Conservation (phyloP, 352 stramenopile species). For the Saprolegnia diclina region DNA sequence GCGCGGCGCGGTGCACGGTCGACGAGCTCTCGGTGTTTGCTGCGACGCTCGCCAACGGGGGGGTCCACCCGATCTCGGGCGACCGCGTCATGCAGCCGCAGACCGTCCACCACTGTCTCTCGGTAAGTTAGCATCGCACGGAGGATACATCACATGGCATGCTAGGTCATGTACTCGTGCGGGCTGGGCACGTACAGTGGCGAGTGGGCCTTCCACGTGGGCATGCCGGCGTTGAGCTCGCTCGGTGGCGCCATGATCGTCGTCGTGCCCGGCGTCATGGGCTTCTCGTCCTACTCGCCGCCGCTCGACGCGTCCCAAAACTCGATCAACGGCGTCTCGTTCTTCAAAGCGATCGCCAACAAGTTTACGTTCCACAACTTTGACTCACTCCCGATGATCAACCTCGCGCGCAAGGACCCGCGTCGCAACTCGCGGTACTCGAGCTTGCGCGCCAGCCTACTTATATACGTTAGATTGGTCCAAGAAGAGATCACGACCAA, state of each 20-base stretch:
- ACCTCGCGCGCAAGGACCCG: constrained; percentile 9
- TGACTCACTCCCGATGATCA: constrained; percentile 27
- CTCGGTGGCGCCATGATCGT: constrained; percentile 36
- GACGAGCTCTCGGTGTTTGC: constrained; percentile 33
- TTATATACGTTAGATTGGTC: not conserved
- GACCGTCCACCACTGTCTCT: constrained; percentile 31
- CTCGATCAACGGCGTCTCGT: constrained; percentile 33
- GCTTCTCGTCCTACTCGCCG: constrained; percentile 37
- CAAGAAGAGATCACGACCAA: constrained; percentile 18
- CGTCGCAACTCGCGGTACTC: not conserved
- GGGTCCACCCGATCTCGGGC: constrained; percentile 34
- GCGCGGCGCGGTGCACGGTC: constrained; percentile 13
- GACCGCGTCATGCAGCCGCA: constrained; percentile 32
- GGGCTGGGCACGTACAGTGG: constrained; percentile 42
- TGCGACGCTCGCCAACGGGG: constrained; percentile 39
- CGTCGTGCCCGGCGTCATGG: constrained; percentile 39
- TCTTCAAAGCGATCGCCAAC: constrained; percentile 31
- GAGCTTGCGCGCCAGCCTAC: too few relatives aligned
- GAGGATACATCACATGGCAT: not conserved
- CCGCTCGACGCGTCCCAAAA: constrained; percentile 40
- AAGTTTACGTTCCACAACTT: constrained; percentile 37
- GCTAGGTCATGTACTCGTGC: constrained; percentile 32
- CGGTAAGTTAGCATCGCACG: not conserved
- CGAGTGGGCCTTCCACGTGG: constrained; percentile 35
- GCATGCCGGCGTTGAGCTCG: constrained; percentile 38